phyloP scores from a whole-genome alignment of 495 filamentous ascomycete genomes.

The Chlorociboria aeruginascens region DNA sequence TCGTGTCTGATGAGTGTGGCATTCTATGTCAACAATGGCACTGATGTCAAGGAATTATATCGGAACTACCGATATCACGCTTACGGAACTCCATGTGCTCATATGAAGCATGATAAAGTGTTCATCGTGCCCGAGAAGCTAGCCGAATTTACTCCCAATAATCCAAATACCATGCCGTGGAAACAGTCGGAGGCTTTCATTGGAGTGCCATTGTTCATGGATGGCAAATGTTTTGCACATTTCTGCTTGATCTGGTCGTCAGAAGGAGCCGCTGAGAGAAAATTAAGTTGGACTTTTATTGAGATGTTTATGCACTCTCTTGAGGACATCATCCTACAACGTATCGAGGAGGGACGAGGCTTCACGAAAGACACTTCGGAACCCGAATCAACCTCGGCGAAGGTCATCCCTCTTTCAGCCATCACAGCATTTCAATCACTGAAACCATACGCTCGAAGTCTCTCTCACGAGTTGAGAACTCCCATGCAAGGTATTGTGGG shows the following conservation, averaged over 20 bases:
- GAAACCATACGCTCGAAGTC: conserved; percentile 65
- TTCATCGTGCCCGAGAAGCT: conserved; percentile 58
- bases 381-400: conserved; percentile 18
- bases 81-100: conserved; percentile 47
- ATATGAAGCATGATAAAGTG: conserved; percentile 66
- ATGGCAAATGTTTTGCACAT: conserved; percentile 60
- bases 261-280: conserved; percentile 44
- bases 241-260: conserved; percentile 66
- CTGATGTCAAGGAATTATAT: conserved; percentile 38
- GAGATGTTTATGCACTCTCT: conserved; percentile 67
- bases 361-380: conserved; percentile 22
- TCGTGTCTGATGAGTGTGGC: conserved; percentile 56
- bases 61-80: conserved; percentile 53
- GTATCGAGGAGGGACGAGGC: conserved; percentile 39
- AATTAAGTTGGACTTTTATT: conserved; percentile 55
- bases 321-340: conserved; percentile 56
- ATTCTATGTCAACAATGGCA: conserved; percentile 58
- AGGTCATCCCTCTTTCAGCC: conserved; percentile 37
- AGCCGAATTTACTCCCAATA: conserved; percentile 44
- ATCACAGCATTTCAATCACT: conserved; percentile 50
- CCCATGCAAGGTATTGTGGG: conserved; percentile 82
- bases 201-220: conserved; percentile 58
- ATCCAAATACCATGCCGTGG: conserved; percentile 46
- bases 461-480: conserved; percentile 71
- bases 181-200: conserved; percentile 55